Evolutionary conservation across 306 rosid species (phyloP).

Genomic region (Ochetophila trinervis): DNA sequence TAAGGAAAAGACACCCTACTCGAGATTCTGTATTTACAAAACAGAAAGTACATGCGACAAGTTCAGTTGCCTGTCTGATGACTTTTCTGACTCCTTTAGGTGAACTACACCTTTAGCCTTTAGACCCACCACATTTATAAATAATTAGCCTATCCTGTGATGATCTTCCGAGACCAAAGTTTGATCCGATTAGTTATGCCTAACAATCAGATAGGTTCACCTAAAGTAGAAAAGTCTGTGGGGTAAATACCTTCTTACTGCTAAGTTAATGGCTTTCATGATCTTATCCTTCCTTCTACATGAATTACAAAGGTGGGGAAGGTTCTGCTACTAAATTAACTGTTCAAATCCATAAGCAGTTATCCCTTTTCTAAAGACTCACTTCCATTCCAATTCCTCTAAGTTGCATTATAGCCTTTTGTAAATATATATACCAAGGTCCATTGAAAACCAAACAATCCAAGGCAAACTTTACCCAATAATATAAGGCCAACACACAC

Average conservation of each 20-base stretch:
- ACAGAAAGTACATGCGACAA: background rate
- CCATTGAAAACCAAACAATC: background rate
- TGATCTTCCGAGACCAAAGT: slow-evolving; percentile 1
- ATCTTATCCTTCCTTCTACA: slow-evolving; percentile 4
- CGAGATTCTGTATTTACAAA: background rate
- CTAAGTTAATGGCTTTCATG: slow-evolving; percentile 1
- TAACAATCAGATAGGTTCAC: background rate
- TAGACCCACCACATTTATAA: slow-evolving; percentile 1
- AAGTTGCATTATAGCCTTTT: slow-evolving; percentile 2
- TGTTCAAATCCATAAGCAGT: too few species aligned
- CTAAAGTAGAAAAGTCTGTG: background rate
- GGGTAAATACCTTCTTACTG: background rate
- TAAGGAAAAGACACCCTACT: too few species aligned
- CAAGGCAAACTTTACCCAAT: background rate
- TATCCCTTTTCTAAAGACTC: background rate
- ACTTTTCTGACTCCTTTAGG: background rate
- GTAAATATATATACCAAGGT: background rate
- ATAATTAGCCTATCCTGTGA: background rate
- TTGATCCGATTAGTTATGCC: slow-evolving; percentile 7
- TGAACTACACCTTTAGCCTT: background rate
- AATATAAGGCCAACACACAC: too few species aligned
- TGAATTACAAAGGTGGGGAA: background rate
- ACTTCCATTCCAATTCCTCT: background rate
- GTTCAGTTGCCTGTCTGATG: background rate
- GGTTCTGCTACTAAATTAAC: too few species aligned